Evolutionary conservation across 257 asterid genomes (phyloP).

Genomic region (Solanum verrucosum): DNA sequence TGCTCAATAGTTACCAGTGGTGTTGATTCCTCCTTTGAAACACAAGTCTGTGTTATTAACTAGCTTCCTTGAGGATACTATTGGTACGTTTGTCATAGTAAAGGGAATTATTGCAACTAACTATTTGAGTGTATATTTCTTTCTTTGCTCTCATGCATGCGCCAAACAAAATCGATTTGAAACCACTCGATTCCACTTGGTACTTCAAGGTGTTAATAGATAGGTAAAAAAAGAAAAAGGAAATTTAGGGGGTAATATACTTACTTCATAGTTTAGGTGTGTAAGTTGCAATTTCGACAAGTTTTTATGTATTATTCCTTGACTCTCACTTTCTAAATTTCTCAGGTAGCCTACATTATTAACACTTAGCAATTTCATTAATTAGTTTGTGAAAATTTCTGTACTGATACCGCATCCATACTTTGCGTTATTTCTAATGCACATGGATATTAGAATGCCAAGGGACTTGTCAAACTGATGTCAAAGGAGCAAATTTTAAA

Average conservation of each 20-base stretch:
- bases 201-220: neutral
- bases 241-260: neutral
- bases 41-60: conserved; percentile 54
- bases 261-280: neutral
- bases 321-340: neutral
- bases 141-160: neutral
- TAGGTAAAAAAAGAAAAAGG: neutral
- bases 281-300: neutral
- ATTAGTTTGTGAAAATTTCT: neutral
- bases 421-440: neutral
- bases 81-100: conserved; percentile 54
- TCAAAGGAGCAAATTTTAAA: conserved; percentile 63
- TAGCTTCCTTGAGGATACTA: conserved; percentile 41
- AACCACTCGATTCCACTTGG: neutral
- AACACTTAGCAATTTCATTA: neutral
- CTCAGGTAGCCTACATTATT: neutral
- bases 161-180: neutral
- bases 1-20: conserved; percentile 65
- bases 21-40: conserved; percentile 79
- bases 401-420: neutral
- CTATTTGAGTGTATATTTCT: neutral
- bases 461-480: conserved; percentile 64
- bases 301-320: neutral
- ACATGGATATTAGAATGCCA: conserved; percentile 12
- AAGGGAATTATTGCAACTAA: neutral